Evolutionary conservation across 2,329 filamentous ascomycete species (phyloP), one percentile per base, ranked within the genome.

Genomic region (Chaetomium sp.): DNA sequence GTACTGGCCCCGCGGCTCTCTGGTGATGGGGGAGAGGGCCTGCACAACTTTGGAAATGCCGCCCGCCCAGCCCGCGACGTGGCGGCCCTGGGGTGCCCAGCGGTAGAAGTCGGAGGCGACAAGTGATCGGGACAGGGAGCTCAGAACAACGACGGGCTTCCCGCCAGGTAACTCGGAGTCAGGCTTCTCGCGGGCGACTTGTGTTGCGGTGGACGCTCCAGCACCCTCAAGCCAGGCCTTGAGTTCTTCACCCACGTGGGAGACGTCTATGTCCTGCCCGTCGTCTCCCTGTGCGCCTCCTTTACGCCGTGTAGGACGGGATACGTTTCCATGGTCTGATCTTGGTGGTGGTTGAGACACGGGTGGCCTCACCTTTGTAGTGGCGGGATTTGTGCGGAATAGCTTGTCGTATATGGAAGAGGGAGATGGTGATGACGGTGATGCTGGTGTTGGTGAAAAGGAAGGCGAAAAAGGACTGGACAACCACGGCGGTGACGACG

Each of bases 41-140:
- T 90, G 90, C 27, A 90, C 82, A 47, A 90, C 83, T 75, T 86
- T 85, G 47, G 81, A 77, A 64, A 92, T 86, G 31, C 86, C 85
- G 62, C 81, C 82, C 10, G 84, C 81, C 90, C 90, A 93, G 49
- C 83, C 83, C 67, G 89, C 86, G 38, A 93, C 83, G 70, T 90
- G 86, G 61, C 80, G 76, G 54, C 86, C 85, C 70, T 82, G 84
- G 1, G 83, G 83, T 5, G 86, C 82, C 21, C 93, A 76, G 62
- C 90, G 87, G 68, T 86, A 82, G 76, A 94, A 93, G 77, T 94
- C 91, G 69, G 83, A 84, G 70, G 88, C 84, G 23, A 81, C 79
- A 51, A 93, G 81, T 23, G 84, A 82, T 63, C 81, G 82, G 70
- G 84, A 86, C 7, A 85, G 82, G 47, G 85, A 83, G 23, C 79